Evolutionary conservation across 768 basidiomycete genomes (phyloP), one percentile per base, ranked within the genome.

Genomic region (Boletus rubescentipes): DNA sequence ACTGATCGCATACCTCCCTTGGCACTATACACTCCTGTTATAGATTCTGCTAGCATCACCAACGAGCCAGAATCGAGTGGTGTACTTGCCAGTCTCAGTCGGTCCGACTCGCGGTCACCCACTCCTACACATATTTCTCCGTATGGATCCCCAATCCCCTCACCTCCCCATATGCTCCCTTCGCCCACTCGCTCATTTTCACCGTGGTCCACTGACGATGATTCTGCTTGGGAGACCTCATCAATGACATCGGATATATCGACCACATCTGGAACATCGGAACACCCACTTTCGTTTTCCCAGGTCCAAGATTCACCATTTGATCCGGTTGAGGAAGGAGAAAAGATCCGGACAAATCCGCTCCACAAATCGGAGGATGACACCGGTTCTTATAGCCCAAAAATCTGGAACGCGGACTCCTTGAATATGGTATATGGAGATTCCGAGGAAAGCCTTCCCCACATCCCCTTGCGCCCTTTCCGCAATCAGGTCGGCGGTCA

Each of bases 401-500:
- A 48, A 26, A 23, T 66, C 20, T 70, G 69, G 71, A 63, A 61
- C 38, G 67, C 67, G 2, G 68, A 70, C n/a, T 66, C 75, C 9
- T 66, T 76, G 47, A 66, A 75, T 34, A 66, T 77, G 58, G 69
- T 77, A 46, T 65, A 75, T 50, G 75, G 80, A 51, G 61, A 78
- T 38, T 74, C 81, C 12, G 77, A 85, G 54, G 84, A 83, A 49
- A 79, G 79, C 55, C 73, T 92, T 40, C 91, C 90, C 2, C 91
- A 94, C 54, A 93, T 99, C 44, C 96, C 95, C 32, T 76, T 99
- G 9, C 85, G 89, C 44, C 97, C 97, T 6, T 99, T 98, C 73
- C 86, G 91, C 45, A 97, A 99, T 63, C 95, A 98, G 73, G 97
- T 99, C 30, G 97, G 97, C 38, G 97, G 97, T 4, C 97, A 99